Evolutionary conservation across 1,284 basidiomycete genomes (phyloP).

Genomic region (Heliocybe sulcata): DNA sequence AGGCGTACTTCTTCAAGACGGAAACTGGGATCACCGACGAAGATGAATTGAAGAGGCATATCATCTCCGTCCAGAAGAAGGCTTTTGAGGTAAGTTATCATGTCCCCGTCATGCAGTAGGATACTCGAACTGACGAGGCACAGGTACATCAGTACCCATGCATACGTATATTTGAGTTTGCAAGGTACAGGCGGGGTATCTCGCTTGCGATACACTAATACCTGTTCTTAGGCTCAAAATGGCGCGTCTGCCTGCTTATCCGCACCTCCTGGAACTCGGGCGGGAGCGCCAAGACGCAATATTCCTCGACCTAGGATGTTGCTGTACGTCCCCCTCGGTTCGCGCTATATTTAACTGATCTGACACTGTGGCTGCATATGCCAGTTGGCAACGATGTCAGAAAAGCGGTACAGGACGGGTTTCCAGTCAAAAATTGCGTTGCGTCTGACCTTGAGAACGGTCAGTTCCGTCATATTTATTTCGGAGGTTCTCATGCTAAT

Average conservation of each 20-base stretch:
- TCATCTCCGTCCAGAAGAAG: slow-evolving; percentile 31
- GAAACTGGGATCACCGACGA: slow-evolving; percentile 33
- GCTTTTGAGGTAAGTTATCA: slow-evolving; percentile 31
- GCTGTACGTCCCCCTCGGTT: slow-evolving; percentile 35
- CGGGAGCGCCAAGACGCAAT: slow-evolving; percentile 32
- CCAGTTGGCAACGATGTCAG: slow-evolving; percentile 37
- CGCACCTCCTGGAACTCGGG: slow-evolving; percentile 30
- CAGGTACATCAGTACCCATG: slow-evolving; percentile 32
- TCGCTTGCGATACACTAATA: neutral
- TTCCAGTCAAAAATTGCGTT: slow-evolving; percentile 24
- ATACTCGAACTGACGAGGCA: neutral
- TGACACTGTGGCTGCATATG: too few relatives aligned
- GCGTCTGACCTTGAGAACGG: slow-evolving; percentile 27
- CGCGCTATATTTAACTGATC: too few relatives aligned
- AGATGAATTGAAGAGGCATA: slow-evolving; percentile 34
- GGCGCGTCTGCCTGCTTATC: slow-evolving; percentile 33
- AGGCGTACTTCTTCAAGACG: slow-evolving; percentile 28
- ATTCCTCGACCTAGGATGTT: slow-evolving; percentile 41
- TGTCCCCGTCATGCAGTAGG: neutral
- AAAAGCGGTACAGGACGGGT: slow-evolving; percentile 33
- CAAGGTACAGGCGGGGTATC: slow-evolving; percentile 18
- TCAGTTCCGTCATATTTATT: slow-evolving; percentile 16
- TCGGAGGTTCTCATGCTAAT: neutral
- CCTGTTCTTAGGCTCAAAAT: slow-evolving; percentile 32
- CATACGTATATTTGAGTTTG: slow-evolving; percentile 33